Evolutionary conservation across 768 basidiomycete genomes (phyloP), one percentile per base, ranked within the genome.

Genomic region (Lactarius deliciosus): DNA sequence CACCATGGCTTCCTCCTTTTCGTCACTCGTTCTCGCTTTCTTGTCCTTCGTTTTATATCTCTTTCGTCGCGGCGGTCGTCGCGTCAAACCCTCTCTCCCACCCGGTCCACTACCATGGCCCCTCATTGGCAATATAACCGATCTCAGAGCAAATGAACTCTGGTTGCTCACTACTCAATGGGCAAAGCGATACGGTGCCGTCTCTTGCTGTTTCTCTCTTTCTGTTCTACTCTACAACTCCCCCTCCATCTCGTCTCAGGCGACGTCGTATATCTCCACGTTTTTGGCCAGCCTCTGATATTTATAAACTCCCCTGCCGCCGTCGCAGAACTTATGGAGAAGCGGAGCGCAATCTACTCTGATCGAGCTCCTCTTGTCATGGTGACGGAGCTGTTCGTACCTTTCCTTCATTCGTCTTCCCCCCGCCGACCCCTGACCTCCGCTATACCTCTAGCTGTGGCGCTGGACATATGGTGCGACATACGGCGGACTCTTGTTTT

Each of bases 341-440:
- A 84, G 72, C 82, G 85, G 36, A 88, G 89, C 8, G 77, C 82
- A 10, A 86, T 90, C 34, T 92, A 91, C 74, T 86, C 90, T 9
- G 91, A 91, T 77, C 89, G 88, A 74, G 88, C 88, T 0, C 76
- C 78, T 30, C 77, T 90, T 28, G 79, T 88, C 54, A 91, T 92
- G 90, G 79, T 77, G 16, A 85, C 86, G 28, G 89, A 92, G 60
- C 78, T 91, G 83, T 90, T 71, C 72, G 87, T 84, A 30, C 18
- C 38, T 6, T 20, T 25, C 5, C 18, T n/a, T 41, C 4, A 36
- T 15, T 34, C 25, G 22, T 25, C 25, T 53, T 18, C 3, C 13
- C 22, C 38, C 54, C 45, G 32, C 20, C 18, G 47, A 58, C 32
- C 56, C 11, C 34, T 60, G 28, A 54, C 54, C 34, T 47, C 59